A percentile compares a stretch with the other conserved stretches of the same genome.
Evolutionary conservation across 2,329 filamentous ascomycete species (phyloP).

Genomic region (Penicillium sp.): DNA sequence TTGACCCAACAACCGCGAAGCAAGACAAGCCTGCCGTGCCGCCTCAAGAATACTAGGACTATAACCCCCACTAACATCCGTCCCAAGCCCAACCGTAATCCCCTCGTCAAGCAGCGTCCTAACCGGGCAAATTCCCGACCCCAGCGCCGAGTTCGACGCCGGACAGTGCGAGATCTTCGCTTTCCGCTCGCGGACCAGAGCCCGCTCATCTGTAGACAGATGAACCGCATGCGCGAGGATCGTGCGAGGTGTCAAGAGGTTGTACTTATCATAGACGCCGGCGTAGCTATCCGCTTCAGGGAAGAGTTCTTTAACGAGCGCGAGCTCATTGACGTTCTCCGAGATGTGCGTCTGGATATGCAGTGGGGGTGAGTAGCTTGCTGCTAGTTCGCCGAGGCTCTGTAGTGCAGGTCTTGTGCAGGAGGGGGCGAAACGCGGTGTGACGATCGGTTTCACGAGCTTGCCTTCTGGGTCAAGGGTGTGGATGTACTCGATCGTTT

Average conservation of each 20-base stretch:
- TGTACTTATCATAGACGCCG: conserved; percentile 71
- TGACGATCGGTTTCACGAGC: conserved; percentile 76
- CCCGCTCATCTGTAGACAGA: conserved; percentile 64
- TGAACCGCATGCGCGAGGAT: conserved; percentile 86
- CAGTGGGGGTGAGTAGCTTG: conserved; percentile 58
- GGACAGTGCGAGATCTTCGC: conserved; percentile 82
- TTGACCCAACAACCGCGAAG: conserved; percentile 64
- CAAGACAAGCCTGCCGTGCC: conserved; percentile 75
- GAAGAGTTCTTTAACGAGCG: conserved; percentile 68
- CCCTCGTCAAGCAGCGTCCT: conserved; percentile 70
- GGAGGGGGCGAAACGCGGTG: conserved; percentile 61
- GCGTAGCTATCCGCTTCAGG: conserved; percentile 65
- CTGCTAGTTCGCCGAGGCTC: conserved; percentile 63
- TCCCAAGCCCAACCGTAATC: conserved; percentile 79
- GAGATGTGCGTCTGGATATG: conserved; percentile 82
- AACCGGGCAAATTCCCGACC: conserved; percentile 74
- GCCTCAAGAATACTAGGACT: conserved; percentile 76
- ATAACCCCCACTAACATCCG: conserved; percentile 87
- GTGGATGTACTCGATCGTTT: conserved; percentile 63
- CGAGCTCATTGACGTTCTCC: conserved; percentile 74
- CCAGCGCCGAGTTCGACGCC: conserved; percentile 72
- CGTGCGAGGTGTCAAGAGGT: conserved; percentile 67
- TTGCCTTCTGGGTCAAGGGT: conserved; percentile 60
- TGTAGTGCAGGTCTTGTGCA: conserved; percentile 57
- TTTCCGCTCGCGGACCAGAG: conserved; percentile 58